Evolutionary conservation across 2,329 filamentous ascomycete genomes (phyloP).

Genomic region (Fusarium sp.): DNA sequence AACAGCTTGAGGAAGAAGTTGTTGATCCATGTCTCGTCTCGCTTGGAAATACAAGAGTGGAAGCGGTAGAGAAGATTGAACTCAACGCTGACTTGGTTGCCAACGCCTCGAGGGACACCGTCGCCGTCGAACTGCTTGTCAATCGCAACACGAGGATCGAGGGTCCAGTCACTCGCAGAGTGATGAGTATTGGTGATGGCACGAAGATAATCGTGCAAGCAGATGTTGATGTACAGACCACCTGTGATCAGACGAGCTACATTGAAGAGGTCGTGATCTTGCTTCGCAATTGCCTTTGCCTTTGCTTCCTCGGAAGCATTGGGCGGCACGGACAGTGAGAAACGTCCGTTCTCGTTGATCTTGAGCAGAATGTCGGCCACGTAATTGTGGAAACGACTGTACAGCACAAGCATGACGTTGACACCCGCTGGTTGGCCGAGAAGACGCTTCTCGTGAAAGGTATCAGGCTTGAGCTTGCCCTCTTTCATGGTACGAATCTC

Average conservation of each 20-base stretch:
- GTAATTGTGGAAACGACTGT: constrained; percentile 76
- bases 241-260: constrained; percentile 55
- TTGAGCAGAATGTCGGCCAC: constrained; percentile 67
- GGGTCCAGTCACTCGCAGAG: constrained; percentile 66
- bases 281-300: constrained; percentile 50
- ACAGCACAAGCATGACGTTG: constrained; percentile 73
- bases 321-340: constrained; percentile 43
- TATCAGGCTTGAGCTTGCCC: constrained; percentile 76
- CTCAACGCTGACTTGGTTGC: constrained; percentile 74
- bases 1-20: constrained; percentile 54
- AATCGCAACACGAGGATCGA: constrained; percentile 70
- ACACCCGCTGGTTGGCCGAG: constrained; percentile 74
- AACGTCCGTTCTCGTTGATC: constrained; percentile 75
- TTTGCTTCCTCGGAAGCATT: constrained; percentile 38
- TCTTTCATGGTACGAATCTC: constrained; percentile 69
- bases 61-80: constrained; percentile 75
- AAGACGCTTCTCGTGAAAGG: constrained; percentile 72
- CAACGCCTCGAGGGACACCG: constrained; percentile 63
- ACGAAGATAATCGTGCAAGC: constrained; percentile 66
- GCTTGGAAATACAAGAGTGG: constrained; percentile 68
- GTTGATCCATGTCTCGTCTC: constrained; percentile 70
- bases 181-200: constrained; percentile 69
- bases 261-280: constrained; percentile 65
- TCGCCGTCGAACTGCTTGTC: constrained; percentile 53
- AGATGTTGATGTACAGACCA: constrained; percentile 66